Evolutionary conservation across 768 basidiomycete species (phyloP).

Genomic region (Hydnomerulius pinastri): DNA sequence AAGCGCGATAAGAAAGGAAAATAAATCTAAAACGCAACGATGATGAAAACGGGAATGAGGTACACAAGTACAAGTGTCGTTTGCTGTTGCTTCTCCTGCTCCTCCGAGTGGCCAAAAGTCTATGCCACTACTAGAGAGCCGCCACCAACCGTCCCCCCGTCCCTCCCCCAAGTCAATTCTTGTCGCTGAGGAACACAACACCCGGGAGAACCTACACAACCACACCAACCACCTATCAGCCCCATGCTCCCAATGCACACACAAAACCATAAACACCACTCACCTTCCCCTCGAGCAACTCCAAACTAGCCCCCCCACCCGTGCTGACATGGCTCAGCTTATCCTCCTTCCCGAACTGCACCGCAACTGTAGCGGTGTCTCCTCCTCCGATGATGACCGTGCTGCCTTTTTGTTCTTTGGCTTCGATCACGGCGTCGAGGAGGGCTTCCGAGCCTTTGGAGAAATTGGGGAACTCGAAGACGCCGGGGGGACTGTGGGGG

Average conservation of each 20-base stretch:
- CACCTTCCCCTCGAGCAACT: slow-evolving; percentile 98
- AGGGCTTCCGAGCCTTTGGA: slow-evolving; percentile 82
- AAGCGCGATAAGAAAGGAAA: too few relatives aligned
- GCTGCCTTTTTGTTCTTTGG: slow-evolving; percentile 80
- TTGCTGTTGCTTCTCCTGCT: neutral
- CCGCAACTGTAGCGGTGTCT: slow-evolving; percentile 94
- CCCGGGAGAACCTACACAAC: slow-evolving; percentile 74
- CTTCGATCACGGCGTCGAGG: slow-evolving; percentile 84
- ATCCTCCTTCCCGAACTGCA: slow-evolving; percentile 81
- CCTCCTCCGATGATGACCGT: slow-evolving; percentile 96
- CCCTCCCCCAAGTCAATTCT: slow-evolving; percentile 34
- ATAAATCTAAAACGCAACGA: neutral
- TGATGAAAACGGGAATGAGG: neutral
- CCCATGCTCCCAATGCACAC: slow-evolving; percentile 1
- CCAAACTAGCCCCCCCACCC: slow-evolving; percentile 90
- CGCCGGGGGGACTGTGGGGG: slow-evolving; percentile 81
- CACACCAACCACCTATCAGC: slow-evolving; percentile 17
- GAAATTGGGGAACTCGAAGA: slow-evolving; percentile 96
- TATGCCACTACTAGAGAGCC: slow-evolving; percentile 12
- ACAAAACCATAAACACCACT: slow-evolving; percentile 12
- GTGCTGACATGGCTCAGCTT: slow-evolving; percentile 96
- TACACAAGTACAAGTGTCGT: slow-evolving; percentile 14
- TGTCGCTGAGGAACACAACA: slow-evolving; percentile 88
- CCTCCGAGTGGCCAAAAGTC: neutral
- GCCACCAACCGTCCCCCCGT: neutral